Conservation (phyloP, 2,329 filamentous ascomycete species). For the Lachnellula occidentalis region DNA sequence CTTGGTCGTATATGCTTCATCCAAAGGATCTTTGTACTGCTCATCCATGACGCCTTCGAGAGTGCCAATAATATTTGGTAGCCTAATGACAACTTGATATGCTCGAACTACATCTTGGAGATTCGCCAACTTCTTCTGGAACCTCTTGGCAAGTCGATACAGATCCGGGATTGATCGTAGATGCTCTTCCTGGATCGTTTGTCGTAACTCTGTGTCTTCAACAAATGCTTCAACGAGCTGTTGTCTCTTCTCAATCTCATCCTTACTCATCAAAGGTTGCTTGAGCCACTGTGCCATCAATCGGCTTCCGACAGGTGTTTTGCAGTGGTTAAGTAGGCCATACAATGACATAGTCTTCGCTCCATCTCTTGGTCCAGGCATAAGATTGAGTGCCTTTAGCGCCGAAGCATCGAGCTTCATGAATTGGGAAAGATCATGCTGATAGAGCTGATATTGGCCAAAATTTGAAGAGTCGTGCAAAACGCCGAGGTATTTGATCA, state of each 20-base stretch:
- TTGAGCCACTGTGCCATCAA: conserved; percentile 95
- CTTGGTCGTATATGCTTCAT: conserved; percentile 81
- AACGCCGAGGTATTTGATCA: conserved; percentile 91
- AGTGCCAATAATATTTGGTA: conserved; percentile 85
- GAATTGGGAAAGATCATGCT: conserved; percentile 92
- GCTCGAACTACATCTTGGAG: conserved; percentile 92
- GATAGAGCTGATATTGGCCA: conserved; percentile 93
- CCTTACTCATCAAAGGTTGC: conserved; percentile 87
- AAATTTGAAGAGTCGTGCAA: conserved; percentile 92
- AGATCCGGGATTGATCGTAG: conserved; percentile 88
- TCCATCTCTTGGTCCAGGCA: conserved; percentile 91
- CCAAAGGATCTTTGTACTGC: conserved; percentile 79
- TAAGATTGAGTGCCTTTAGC: conserved; percentile 88
- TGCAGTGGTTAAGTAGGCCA: conserved; percentile 93
- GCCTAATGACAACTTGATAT: conserved; percentile 88
- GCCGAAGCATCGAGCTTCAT: conserved; percentile 98
- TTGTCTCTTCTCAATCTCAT: conserved; percentile 85
- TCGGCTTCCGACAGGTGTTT: conserved; percentile 87
- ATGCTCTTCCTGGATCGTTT: conserved; percentile 96
- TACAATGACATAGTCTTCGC: conserved; percentile 97
- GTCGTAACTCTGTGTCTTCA: conserved; percentile 83
- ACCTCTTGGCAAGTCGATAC: conserved; percentile 88
- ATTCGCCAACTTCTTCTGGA: conserved; percentile 85
- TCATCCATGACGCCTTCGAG: conserved; percentile 95
- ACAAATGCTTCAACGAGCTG: conserved; percentile 94